Evolutionary conservation across 805 yeast genomes (phyloP), one percentile per base, ranked within the genome.

Genomic region (Teunomyces kruisii): DNA sequence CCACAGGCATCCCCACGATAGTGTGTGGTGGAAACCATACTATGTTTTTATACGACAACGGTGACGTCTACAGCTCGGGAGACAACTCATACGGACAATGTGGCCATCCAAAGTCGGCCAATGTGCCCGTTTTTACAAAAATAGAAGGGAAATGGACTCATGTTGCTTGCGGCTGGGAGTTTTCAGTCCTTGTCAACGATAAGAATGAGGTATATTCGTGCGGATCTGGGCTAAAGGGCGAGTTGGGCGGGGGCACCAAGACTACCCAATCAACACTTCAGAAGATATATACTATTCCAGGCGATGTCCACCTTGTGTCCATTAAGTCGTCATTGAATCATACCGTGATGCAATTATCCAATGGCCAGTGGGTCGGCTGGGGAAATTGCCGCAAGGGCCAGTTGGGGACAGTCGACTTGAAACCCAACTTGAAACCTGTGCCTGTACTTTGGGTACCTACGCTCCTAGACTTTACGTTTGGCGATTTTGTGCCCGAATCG

Each of bases 1-100:
- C 39, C 50, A 14, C 54, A 59, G 27, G 41, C 19, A 2, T 22
- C 53, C 13, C 41, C 44, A 8, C 13, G 51, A 69, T 90, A 9
- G 76, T 73, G 0, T 81, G 90, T 54, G 97, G 97, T 3, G 97
- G 98, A 0, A 91, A 91, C 54, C 97, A 92, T 59, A 84, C 96
- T 0, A 54, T 88, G 13, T 49, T 88, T 2, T 59, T 89, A 6
- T 59, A 78, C 9, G 68, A 63, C 1, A 64, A 73, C 39, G 92
- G 92, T 1, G 59, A 64, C 0, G 60, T 84, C 1, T 82, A 63
- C 50, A 78, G 77, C 0, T 53, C 79, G 40, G 97, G 97, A 1
- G 79, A 72, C 44, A 84, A 83, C 53, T 42, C 64, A 0, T 43
- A 50, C 33, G 83, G 86, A 1, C 90, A 86, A 59, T 75, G 80